Percentiles rank a stretch among this genome's conserved stretches.
phyloP scores from a whole-genome alignment of 306 rosid species.

The Inga leiocalycina region DNA sequence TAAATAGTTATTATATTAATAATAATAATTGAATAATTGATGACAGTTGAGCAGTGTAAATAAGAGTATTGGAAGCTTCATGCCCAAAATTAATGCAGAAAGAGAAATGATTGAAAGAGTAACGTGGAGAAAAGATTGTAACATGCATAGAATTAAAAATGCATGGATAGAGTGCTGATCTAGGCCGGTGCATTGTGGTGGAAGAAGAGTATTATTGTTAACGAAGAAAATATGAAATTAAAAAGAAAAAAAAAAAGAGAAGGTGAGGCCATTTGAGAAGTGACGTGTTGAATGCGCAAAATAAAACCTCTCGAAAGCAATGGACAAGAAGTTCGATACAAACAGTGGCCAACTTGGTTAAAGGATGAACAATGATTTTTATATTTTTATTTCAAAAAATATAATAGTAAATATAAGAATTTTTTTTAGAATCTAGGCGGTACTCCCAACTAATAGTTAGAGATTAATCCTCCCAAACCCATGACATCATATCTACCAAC shows the following conservation, averaged over 20 bases:
- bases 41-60: neutral
- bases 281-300: slow-evolving; percentile 1
- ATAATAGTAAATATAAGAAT: too few relatives aligned
- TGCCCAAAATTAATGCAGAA: neutral
- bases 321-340: neutral
- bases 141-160: neutral
- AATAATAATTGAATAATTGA: neutral
- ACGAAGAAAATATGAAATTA: neutral
- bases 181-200: neutral
- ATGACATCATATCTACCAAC: too few relatives aligned
- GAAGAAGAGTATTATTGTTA: neutral
- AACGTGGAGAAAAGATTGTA: neutral
- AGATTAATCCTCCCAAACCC: too few relatives aligned
- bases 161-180: neutral
- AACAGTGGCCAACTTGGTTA: neutral
- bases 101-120: neutral
- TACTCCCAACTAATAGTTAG: too few relatives aligned
- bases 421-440: too few relatives aligned
- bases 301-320: neutral
- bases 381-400: too few relatives aligned
- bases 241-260: neutral
- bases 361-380: too few relatives aligned
- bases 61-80: neutral
- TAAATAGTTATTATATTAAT: too few relatives aligned
- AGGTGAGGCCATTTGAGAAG: neutral